Evolutionary conservation across 2,329 filamentous ascomycete genomes (phyloP), one percentile per base, ranked within the genome.

Genomic region (Alternaria sp.): DNA sequence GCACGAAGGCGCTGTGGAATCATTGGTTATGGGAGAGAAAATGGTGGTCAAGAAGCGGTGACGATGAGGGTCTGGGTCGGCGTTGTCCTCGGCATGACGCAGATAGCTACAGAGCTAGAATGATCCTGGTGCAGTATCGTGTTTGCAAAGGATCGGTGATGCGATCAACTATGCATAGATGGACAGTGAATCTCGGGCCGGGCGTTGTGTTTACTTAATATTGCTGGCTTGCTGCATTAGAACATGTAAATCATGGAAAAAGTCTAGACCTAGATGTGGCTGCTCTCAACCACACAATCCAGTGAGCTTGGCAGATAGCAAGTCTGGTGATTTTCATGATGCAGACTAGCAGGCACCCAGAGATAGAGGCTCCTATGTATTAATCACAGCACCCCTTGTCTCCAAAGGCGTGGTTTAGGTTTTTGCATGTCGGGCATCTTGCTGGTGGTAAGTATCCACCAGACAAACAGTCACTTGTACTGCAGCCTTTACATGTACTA

Each of bases 11-110:
- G 46, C 30, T 36, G 30, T 49, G 46, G 30, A 36, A 18, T 16
- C 46, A 11, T 38, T n/a, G 41, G 16, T 8, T 34, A n/a, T 14
- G 38, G 30, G 52, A 34, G 10, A 20, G 44, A 30, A 32, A 48
- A 41, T 54, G 16, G 34, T 16, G 11, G 45, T n/a, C 8, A 16
- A 54, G 28, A 53, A 25, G 50, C 50, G 56, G 56, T 49, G 22
- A 49, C 57, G 57, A 54, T 16, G 45, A 34, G 44, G 49, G n/a
- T 44, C 43, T 30, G 53, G 27, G 27, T 57, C 53, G 46, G 53
- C 30, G 16, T 20, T 30, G 27, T 18, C 32, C 50, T 60, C 53
- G 53, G 57, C 57, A 57, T 45, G 22, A 32, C 38, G 49, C 34
- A 22, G 8, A 34, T 59, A 36, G 22, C 2, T 18, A 48, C 10